Percentiles rank a stretch among this genome's conserved stretches.
Evolutionary conservation across 805 yeast species (phyloP).

Genomic region (Vanderwaltozyma yarrowii): DNA sequence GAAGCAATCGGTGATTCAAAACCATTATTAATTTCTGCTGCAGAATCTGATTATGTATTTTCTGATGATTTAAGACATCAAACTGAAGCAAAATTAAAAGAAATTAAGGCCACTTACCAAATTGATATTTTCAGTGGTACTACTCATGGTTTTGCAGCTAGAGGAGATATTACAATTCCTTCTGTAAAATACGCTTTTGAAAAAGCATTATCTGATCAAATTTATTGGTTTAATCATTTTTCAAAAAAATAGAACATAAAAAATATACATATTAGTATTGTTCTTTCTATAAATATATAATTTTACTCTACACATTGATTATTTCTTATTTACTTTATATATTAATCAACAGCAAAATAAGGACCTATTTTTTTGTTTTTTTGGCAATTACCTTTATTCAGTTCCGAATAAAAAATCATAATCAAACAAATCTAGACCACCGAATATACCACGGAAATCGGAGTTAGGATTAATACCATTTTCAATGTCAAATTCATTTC

Average conservation of each 20-base stretch:
- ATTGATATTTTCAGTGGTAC: conserved; percentile 53
- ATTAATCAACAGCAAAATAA: too few relatives aligned
- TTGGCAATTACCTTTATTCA: background rate
- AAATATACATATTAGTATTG: too few relatives aligned
- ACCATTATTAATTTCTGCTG: conserved; percentile 65
- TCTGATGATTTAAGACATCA: conserved; percentile 49
- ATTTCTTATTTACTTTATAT: too few relatives aligned
- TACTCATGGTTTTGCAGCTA: conserved; percentile 67
- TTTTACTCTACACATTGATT: too few relatives aligned
- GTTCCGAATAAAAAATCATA: conserved; percentile 8
- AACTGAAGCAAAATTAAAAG: conserved; percentile 49
- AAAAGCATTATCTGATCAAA: conserved; percentile 40
- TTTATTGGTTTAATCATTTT: conserved; percentile 23
- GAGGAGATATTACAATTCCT: conserved; percentile 56
- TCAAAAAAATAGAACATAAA: conserved; percentile 2
- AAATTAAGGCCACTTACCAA: conserved; percentile 46
- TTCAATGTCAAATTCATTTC: background rate
- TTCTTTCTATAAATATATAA: too few relatives aligned
- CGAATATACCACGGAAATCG: conserved; percentile 15
- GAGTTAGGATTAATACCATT: background rate
- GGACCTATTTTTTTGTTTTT: too few relatives aligned
- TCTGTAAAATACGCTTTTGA: conserved; percentile 53
- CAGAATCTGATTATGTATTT: conserved; percentile 59
- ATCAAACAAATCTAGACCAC: conserved; percentile 24
- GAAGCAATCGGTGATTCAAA: conserved; percentile 36